Base-by-base conservation (phyloP, 108 stramenopile species). In the Craspedostauros australis region DNA sequence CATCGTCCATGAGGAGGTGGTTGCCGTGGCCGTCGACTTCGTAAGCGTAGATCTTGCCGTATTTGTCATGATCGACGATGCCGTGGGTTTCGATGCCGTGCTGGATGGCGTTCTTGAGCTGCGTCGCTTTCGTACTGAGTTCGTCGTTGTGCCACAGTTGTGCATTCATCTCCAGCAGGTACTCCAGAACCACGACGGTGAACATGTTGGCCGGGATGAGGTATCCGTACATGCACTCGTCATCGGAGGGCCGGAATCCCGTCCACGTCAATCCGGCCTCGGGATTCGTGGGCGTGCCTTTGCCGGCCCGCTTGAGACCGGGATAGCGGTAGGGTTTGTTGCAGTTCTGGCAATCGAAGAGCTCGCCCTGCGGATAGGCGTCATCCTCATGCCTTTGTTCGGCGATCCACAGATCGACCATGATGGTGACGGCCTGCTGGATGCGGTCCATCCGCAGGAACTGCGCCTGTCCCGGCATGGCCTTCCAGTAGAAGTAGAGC, bases 1-100 rank as follows among this genome's bases (percentile, higher is more conserved):
- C 84, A 62, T 86, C 84, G 51, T 86, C 84, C 84, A 75, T 77
- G 38, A 76, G 64, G 4, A 56, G 22, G 21, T 31, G 31, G 20
- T 66, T 70, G 11, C 80, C 84, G 21, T 57, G 74, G 5, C 77
- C 84, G 66, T 86, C 84, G 4, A 86, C 78, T 70, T 86, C 84
- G 47, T 76, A 86, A 6, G 82, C 82, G 41, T 70, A 76, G 30
- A 76, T 64, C 15, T 42, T 47, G 21, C 66, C 66, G 34, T 62
- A 41, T n/a, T 32, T 73, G n/a, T n/a, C n/a, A n/a, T n/a, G n/a
- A n/a, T n/a, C n/a, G n/a, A 81, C 68, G 21, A 80, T 50, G 5
- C 77, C 86, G 28, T 70, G 62, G 31, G 46, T 47, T 11, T 77
- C 22, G 24, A 88, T 88, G 22, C 75, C 82, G 21, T 64, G 18